Conservation (phyloP, 2,329 filamentous ascomycete species). For the Penicillium sp. region DNA sequence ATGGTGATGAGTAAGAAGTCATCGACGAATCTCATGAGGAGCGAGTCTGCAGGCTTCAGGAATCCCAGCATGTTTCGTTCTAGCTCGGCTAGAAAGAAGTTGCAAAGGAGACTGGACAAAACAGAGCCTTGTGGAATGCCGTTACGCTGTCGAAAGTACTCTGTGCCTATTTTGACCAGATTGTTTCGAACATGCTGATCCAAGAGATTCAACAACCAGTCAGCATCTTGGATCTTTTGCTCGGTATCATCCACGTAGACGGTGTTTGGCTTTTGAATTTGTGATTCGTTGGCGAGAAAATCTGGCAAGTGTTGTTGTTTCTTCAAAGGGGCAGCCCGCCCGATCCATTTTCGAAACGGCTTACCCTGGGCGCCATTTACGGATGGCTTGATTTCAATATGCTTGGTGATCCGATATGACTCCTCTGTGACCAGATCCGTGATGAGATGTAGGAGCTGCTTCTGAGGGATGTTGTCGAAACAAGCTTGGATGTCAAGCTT, state of each 20-base stretch:
- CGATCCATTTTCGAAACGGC: conserved; percentile 54
- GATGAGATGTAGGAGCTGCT: conserved; percentile 70
- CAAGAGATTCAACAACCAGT: conserved; percentile 70
- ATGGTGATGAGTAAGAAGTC: conserved; percentile 90
- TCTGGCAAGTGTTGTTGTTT: conserved; percentile 53
- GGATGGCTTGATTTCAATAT: conserved; percentile 70
- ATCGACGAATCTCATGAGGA: conserved; percentile 84
- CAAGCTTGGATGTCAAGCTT: conserved; percentile 92
- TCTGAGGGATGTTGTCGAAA: conserved; percentile 93
- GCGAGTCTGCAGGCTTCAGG: conserved; percentile 60
- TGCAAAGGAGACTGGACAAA: conserved; percentile 84
- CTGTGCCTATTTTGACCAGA: conserved; percentile 85
- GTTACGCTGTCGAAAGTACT: conserved; percentile 81
- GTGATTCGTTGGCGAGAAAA: conserved; percentile 40
- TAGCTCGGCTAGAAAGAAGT: conserved; percentile 92
- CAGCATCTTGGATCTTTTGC: conserved; percentile 60
- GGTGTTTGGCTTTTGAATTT: conserved; percentile 63
- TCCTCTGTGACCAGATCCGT: conserved; percentile 59
- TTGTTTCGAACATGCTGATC: conserved; percentile 82
- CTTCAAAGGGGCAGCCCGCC: conserved; percentile 52
- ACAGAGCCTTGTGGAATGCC: conserved; percentile 95
- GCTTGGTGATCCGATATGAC: conserved; percentile 72
- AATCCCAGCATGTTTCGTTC: conserved; percentile 74
- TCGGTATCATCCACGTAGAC: conserved; percentile 76
- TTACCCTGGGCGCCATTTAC: conserved; percentile 28